A percentile compares a stretch with the other conserved stretches of the same genome.
phyloP scores from a whole-genome alignment of 1,284 basidiomycete genomes.

The Cutaneotrichosporon dermatis region DNA sequence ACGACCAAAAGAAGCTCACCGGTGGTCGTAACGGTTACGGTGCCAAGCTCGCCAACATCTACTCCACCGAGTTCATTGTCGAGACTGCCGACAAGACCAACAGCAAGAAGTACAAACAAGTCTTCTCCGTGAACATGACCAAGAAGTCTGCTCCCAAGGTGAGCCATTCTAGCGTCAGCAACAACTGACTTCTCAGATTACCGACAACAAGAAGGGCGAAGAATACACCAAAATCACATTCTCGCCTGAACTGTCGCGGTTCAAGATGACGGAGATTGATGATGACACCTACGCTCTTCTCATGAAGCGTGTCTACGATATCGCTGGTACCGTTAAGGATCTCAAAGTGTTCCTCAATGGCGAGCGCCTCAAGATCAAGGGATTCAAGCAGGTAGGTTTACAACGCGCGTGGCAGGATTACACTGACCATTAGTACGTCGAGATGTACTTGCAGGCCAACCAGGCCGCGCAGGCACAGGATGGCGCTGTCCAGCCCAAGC shows the following conservation, averaged over 20 bases:
- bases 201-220: conserved; percentile 77
- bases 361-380: conserved; percentile 86
- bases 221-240: conserved; percentile 96
- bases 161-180: background rate
- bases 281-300: conserved; percentile 85
- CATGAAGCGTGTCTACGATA: conserved; percentile 93
- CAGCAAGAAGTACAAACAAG: conserved; percentile 89
- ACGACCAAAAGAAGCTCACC: conserved; percentile 97
- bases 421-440: conserved; percentile 63
- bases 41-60: conserved; percentile 97
- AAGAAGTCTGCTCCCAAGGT: conserved; percentile 75
- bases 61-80: conserved; percentile 93
- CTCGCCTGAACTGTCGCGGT: conserved; percentile 84
- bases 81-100: conserved; percentile 91
- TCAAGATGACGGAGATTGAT: conserved; percentile 90
- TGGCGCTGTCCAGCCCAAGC: conserved; percentile 65
- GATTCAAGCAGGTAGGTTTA: conserved; percentile 70
- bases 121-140: conserved; percentile 91
- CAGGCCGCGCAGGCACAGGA: conserved; percentile 62
- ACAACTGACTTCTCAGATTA: conserved; percentile 56
- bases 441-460: conserved; percentile 74
- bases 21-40: conserved; percentile 99
- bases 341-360: conserved; percentile 92
- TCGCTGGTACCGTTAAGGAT: conserved; percentile 91
- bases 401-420: background rate